phyloP scores from a whole-genome alignment of 2,329 filamentous ascomycete genomes.

The Thielaviopsis musarum region DNA sequence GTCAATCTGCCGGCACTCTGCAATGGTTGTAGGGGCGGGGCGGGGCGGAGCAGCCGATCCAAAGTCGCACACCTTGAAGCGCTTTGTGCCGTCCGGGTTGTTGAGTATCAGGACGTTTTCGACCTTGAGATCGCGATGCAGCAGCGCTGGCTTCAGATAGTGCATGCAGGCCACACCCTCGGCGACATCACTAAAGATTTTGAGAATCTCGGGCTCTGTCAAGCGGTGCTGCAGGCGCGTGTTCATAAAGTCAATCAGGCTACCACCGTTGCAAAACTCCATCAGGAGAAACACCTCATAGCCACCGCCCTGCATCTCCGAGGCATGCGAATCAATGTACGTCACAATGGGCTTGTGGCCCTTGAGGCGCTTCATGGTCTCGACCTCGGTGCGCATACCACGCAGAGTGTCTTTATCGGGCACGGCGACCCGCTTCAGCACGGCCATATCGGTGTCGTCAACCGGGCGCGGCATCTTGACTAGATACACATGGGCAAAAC shows the following conservation, averaged over 20 bases:
- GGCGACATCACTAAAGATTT: conserved; percentile 90
- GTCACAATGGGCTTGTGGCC: conserved; percentile 92
- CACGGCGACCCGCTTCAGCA: conserved; percentile 88
- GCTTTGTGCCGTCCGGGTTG: conserved; percentile 42
- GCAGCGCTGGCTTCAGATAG: conserved; percentile 81
- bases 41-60: conserved; percentile 75
- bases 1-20: conserved; percentile 82
- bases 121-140: conserved; percentile 92
- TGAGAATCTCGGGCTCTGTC: conserved; percentile 91
- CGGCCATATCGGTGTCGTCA: conserved; percentile 63
- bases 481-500: conserved; percentile 95
- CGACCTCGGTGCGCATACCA: conserved; percentile 95
- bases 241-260: conserved; percentile 99
- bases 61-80: conserved; percentile 97
- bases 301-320: conserved; percentile 76
- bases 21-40: conserved; percentile 68
- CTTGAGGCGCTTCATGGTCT: conserved; percentile 99
- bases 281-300: conserved; percentile 98
- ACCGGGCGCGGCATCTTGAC: conserved; percentile 68
- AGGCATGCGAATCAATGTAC: conserved; percentile 96
- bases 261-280: conserved; percentile 91
- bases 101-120: conserved; percentile 84
- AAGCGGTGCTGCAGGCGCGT: conserved; percentile 88
- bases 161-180: conserved; percentile 98
- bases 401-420: conserved; percentile 88